A percentile compares a stretch with the other conserved stretches of the same genome.
phyloP scores from a whole-genome alignment of 2,329 filamentous ascomycete genomes.

The Elsinoe ampelina region DNA sequence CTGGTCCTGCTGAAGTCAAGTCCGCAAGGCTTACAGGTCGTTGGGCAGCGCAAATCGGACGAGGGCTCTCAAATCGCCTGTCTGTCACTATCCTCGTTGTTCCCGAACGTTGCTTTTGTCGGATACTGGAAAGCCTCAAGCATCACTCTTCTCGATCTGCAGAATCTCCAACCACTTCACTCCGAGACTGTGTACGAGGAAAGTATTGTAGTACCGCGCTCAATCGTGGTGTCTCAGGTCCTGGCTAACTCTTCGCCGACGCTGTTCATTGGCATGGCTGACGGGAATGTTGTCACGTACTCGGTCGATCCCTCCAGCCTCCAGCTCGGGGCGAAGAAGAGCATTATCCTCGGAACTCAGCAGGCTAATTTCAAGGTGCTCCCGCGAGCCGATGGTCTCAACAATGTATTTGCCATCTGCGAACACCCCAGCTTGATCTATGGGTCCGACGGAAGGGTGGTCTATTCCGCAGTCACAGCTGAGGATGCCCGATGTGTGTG shows the following conservation, averaged over 20 bases:
- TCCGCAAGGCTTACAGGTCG: conserved; percentile 46
- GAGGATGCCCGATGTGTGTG: conserved; percentile 76
- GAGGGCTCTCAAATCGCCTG: conserved; percentile 74
- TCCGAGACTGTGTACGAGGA: conserved; percentile 53
- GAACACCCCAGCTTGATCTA: conserved; percentile 94
- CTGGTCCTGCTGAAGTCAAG: conserved; percentile 60
- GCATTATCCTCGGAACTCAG: conserved; percentile 74
- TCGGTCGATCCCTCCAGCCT: conserved; percentile 55
- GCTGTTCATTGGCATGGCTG: conserved; percentile 81
- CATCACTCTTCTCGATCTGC: conserved; percentile 63
- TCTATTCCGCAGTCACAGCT: conserved; percentile 89
- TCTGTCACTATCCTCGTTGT: conserved; percentile 60
- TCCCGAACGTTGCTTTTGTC: conserved; percentile 61
- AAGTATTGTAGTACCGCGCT: conserved; percentile 70
- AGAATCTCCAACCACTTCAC: conserved; percentile 55
- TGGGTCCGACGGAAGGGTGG: conserved; percentile 72
- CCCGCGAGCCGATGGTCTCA: conserved; percentile 56
- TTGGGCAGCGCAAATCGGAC: conserved; percentile 52
- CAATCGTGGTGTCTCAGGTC: conserved; percentile 69
- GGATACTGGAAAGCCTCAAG: conserved; percentile 82
- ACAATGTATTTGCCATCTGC: conserved; percentile 83
- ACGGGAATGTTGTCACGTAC: conserved; percentile 83
- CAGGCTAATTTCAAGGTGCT: conserved; percentile 74
- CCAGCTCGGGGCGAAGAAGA: conserved; percentile 63
- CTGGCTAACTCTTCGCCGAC: conserved; percentile 60